Evolutionary conservation across 2,329 filamentous ascomycete genomes (phyloP), one percentile per base, ranked within the genome.

Genomic region (Neocucurbitaria cava): DNA sequence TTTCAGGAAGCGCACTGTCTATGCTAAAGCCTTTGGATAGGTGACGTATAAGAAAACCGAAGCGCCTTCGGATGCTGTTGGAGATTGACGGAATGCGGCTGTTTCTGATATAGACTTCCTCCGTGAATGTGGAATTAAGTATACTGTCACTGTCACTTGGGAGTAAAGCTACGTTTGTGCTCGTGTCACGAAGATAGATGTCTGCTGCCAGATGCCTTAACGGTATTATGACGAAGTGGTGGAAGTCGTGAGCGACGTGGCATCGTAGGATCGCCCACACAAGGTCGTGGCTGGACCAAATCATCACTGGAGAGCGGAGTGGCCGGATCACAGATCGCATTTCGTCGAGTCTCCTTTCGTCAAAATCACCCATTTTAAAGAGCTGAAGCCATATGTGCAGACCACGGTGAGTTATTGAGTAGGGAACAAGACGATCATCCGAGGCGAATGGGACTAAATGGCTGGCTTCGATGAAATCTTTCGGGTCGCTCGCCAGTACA

Each of bases 51-150:
- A 62, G 50, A n/a, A 62, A 62, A 1, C 49, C 61, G n/a, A 46
- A 54, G 15, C 55, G 48, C 0, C 59, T 47, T 10, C 40, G 40
- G 2, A 56, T 18, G 13, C 52, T 52, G 17, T 48, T 52, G 9
- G 36, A 23, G 10, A 62, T 52, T 3, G 54, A 46, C 0, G 46
- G 23, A 3, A 46, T 49, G 5, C 44, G 46, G 35, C 30, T 56
- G 24, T 61, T 59, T n/a, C 55, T 47, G 11, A 65, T 57, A 28
- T 59, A 65, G 0, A 62, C 43, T n/a, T 62, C 62, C 24, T 30
- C 38, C 2, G 40, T 1, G 3, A 18, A 15, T 1, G 3, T n/a
- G 1, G 24, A 10, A 3, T 41, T 9, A 5, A 40, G 35, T 21
- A 50, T 1, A 26, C 20, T n/a, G 5, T 3, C 17, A 7, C 20